Conservation (phyloP, 164 flowering plant genomes). For the Piper longum region DNA sequence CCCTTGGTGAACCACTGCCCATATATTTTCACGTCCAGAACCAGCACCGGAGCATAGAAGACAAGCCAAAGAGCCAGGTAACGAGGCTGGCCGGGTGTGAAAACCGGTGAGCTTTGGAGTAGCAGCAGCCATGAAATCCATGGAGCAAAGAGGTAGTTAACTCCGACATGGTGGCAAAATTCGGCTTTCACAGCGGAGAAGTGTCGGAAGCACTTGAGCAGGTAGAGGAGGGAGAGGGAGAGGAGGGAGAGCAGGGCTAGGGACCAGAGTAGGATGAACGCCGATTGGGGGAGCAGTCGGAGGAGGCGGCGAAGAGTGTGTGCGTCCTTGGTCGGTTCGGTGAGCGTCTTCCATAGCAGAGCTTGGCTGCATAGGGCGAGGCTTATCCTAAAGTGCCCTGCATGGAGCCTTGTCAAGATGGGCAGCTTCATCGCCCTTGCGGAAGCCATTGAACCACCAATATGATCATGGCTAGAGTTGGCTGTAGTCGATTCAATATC, state of each 20-base stretch:
- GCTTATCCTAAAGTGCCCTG: constrained; percentile 28
- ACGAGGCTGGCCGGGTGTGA: constrained; percentile 2
- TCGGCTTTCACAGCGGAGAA: constrained; percentile 15
- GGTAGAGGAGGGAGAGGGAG: constrained; percentile 17
- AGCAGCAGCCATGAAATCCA: constrained; percentile 21
- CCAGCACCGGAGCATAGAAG: constrained; percentile 11
- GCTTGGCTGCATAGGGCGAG: constrained; percentile 26
- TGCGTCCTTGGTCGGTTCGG: constrained; percentile 7
- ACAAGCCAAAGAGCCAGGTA: constrained; percentile 14
- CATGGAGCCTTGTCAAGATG: constrained; percentile 23
- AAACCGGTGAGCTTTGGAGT: constrained; percentile 12
- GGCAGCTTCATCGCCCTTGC: constrained; percentile 1
- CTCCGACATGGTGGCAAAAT: constrained; percentile 17
- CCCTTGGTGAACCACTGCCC: constrained; percentile 25
- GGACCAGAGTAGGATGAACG: constrained; percentile 18
- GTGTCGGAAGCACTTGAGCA: constrained; percentile 11
- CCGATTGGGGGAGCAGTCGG: constrained; percentile 6
- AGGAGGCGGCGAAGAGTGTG: constrained; percentile 3
- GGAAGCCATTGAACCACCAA: background rate
- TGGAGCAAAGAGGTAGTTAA: constrained; percentile 20
- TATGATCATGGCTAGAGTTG: too few species aligned
- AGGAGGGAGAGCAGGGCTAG: constrained; percentile 12
- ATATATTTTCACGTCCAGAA: constrained; percentile 20
- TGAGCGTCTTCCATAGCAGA: constrained; percentile 25
- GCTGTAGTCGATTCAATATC: too few species aligned